These are phyloP conservation scores for Takakia lepidozioides DNA, from an alignment of 225 moss, liverwort and hornwort genomes.

Conservation along the genomic window DNA sequence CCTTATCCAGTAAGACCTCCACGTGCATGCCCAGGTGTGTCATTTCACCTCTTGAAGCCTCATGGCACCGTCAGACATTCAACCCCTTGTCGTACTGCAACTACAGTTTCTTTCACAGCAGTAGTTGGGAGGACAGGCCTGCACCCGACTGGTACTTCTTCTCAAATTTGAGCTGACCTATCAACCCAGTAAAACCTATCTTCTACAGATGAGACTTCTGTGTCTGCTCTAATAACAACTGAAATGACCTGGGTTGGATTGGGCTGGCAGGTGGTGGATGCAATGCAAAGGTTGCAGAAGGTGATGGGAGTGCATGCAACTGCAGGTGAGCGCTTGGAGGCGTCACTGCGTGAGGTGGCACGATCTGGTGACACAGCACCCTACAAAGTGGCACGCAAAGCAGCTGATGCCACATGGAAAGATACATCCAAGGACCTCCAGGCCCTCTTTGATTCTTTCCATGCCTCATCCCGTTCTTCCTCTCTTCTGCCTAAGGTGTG, in stretches of 20 bases:
- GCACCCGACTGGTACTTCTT: too few relatives aligned
- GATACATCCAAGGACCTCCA: slow-evolving; percentile 74
- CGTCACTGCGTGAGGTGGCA: slow-evolving; percentile 67
- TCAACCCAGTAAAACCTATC: too few relatives aligned
- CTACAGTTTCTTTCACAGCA: too few relatives aligned
- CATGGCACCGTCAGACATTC: too few relatives aligned
- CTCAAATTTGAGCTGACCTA: too few relatives aligned
- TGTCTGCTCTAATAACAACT: too few relatives aligned
- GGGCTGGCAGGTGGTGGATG: slow-evolving; percentile 40
- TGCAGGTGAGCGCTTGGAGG: slow-evolving; percentile 62
- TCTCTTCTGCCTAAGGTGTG: slow-evolving; percentile 35
- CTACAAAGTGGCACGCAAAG: slow-evolving; percentile 71
- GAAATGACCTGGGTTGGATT: too few relatives aligned
- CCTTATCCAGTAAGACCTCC: slow-evolving; percentile 67
- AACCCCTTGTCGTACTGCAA: too few relatives aligned
- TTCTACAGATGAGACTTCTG: too few relatives aligned
- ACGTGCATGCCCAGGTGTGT: slow-evolving; percentile 29
- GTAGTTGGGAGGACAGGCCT: too few relatives aligned
- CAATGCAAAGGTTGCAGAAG: slow-evolving; percentile 73
- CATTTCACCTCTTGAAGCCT: too few relatives aligned
- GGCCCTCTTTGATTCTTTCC: slow-evolving; percentile 53
- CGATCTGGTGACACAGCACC: slow-evolving; percentile 74
- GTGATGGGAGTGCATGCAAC: slow-evolving; percentile 45
- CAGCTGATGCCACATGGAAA: slow-evolving; percentile 69
- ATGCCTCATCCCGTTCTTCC: slow-evolving; percentile 36